Evolutionary conservation across 768 basidiomycete species (phyloP), one percentile per base, ranked within the genome.

Genomic region (Cubamyces lactineus): DNA sequence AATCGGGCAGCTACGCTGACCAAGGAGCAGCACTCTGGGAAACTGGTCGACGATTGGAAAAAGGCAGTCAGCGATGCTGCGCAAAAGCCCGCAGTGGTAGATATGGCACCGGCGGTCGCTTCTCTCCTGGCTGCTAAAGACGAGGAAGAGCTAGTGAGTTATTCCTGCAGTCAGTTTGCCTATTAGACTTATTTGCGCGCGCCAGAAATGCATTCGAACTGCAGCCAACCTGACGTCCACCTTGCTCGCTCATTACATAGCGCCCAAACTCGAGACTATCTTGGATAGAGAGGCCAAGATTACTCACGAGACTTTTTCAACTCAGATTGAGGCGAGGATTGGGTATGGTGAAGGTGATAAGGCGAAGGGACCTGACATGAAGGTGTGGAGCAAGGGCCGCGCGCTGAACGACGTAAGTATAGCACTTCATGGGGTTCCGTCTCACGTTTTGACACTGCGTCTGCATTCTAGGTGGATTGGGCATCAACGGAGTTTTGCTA

Each of bases 241-340:
- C 0, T 79, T 98, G 15, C 83, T 98, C 64, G 82, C 86, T 57
- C 82, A 95, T 68, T 89, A 96, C 73, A 91, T 98, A 46, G 89
- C 91, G 23, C 82, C 88, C 40, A 96, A 91, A 74, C 81, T 98
- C 67, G 93, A 96, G 74, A 84, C 86, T 3, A 95, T 97, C 71
- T 81, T 98, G 38, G 96, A 99, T 76, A 86, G 88, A 67, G 94
- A 95, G 71, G 86, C 91, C 43, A 93, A 92, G 73, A 89, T 97
- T 30, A 84, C 92, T 0, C 96, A 99, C 70, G 93, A 95, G 66
- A 81, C 86, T 69, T 85, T 98, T 43, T 86, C 93, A 5, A 83
- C 86, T 38, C 87, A 94, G 73, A 89, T 98, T 50, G 96, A 99
- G 76, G 83, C 84, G 11, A 85, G 94, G 51, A 81, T 98, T 62